Evolutionary conservation across 2,329 filamentous ascomycete species (phyloP).

Genomic region (Claviceps sp.): DNA sequence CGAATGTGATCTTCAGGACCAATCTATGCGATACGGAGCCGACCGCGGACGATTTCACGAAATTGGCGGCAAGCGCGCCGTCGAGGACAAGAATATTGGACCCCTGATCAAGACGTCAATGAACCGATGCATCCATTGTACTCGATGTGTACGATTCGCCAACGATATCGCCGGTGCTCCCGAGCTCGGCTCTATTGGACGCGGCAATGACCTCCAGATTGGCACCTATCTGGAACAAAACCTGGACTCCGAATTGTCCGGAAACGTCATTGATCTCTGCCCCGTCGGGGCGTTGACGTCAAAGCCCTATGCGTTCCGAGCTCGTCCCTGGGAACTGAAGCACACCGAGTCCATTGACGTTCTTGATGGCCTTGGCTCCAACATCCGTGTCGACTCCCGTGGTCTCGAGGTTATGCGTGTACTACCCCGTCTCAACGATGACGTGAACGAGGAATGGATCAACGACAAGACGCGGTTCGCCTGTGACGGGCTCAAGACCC

Average conservation of each 20-base stretch:
- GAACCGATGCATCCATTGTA: conserved; percentile 99
- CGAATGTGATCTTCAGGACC: conserved; percentile 97
- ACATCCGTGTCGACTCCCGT: conserved; percentile 85
- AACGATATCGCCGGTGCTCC: conserved; percentile 95
- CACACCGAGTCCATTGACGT: conserved; percentile 95
- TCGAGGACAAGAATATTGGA: conserved; percentile 99
- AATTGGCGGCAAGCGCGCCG: conserved; percentile 85
- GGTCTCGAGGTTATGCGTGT: conserved; percentile 95
- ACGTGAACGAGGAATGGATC: conserved; percentile 99
- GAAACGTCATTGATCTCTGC: conserved; percentile 95
- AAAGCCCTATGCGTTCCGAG: conserved; percentile 95
- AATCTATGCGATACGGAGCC: conserved; percentile 96
- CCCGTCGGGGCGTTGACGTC: conserved; percentile 92
- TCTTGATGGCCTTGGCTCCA: conserved; percentile 81
- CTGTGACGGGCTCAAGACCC: conserved; percentile 91
- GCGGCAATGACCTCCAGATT: conserved; percentile 95
- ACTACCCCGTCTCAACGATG: conserved; percentile 84
- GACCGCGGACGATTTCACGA: conserved; percentile 97
- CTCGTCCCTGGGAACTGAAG: conserved; percentile 92
- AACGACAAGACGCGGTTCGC: conserved; percentile 97
- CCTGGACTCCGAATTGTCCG: conserved; percentile 87
- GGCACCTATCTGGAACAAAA: conserved; percentile 94
- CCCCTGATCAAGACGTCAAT: conserved; percentile 98
- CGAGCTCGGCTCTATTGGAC: conserved; percentile 84
- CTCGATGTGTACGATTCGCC: conserved; percentile 90